Evolutionary conservation across 2,329 filamentous ascomycete species (phyloP).

Genomic region (Sporothrix pallida): DNA sequence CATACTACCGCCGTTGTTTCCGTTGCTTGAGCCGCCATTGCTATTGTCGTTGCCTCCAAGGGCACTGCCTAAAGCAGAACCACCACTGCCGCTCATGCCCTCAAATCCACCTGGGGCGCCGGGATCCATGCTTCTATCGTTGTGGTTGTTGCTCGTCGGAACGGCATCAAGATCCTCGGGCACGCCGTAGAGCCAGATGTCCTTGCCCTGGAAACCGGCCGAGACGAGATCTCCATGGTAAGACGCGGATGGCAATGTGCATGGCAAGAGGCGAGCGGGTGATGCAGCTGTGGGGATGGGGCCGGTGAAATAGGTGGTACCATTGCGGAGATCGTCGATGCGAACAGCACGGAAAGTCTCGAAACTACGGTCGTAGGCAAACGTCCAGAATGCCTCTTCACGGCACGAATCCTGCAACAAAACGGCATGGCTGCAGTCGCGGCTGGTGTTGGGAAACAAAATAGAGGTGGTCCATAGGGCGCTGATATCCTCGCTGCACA

Average conservation of each 20-base stretch:
- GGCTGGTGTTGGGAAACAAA: constrained; percentile 79
- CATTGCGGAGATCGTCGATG: constrained; percentile 75
- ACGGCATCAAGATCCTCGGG: constrained; percentile 73
- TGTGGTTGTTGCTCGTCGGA: constrained; percentile 47
- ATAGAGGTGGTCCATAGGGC: constrained; percentile 86
- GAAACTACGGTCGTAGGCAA: constrained; percentile 77
- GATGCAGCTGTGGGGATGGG: constrained; percentile 61
- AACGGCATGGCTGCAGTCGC: constrained; percentile 77
- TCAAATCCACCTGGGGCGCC: constrained; percentile 3
- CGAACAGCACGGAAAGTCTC: constrained; percentile 79
- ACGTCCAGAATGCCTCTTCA: constrained; percentile 75
- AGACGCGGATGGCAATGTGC: constrained; percentile 72
- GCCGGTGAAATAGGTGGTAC: constrained; percentile 79
- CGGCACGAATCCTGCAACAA: constrained; percentile 66
- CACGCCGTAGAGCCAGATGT: constrained; percentile 80
- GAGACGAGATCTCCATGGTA: constrained; percentile 73
- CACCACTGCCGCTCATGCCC: not conserved
- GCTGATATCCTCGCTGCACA: constrained; percentile 71
- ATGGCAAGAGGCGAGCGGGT: constrained; percentile 67
- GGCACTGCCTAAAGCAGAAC: not conserved
- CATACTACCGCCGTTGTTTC: constrained; percentile 35
- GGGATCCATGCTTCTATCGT: not conserved
- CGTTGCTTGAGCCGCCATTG: constrained; percentile 36
- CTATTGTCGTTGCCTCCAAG: not conserved
- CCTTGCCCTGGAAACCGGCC: constrained; percentile 72